Evolutionary conservation across 345 rosid species (phyloP).

Genomic region (Microcos paniculata): DNA sequence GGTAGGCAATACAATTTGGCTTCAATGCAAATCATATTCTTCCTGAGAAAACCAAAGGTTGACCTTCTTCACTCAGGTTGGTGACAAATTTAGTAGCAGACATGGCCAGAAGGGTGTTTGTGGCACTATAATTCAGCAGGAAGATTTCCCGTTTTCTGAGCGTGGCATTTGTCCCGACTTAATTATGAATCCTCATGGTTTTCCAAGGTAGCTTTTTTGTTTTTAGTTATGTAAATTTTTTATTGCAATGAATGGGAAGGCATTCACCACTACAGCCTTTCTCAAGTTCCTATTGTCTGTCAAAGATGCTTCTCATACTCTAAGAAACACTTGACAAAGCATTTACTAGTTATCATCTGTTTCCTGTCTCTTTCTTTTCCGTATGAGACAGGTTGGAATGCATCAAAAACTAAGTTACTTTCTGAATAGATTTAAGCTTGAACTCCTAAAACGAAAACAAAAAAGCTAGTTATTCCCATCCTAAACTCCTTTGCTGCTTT

Average conservation of each 20-base stretch:
- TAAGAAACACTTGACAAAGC: neutral
- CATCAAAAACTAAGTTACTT: neutral
- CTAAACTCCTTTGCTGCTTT: neutral
- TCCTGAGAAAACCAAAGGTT: neutral
- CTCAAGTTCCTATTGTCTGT: neutral
- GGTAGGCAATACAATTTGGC: constrained; percentile 35
- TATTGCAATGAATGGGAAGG: neutral
- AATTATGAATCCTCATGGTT: constrained; percentile 98
- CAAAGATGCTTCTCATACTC: neutral
- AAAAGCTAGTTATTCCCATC: neutral
- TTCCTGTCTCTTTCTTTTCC: neutral
- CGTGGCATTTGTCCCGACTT: constrained; percentile 97
- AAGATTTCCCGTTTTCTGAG: constrained; percentile 96
- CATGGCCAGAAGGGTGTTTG: constrained; percentile 99
- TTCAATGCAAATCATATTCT: neutral
- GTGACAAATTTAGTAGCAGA: constrained; percentile 97
- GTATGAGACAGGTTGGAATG: neutral
- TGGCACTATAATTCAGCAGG: constrained; percentile 90
- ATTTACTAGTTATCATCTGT: neutral
- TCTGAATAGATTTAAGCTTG: neutral
- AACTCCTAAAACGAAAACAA: neutral
- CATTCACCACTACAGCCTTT: neutral
- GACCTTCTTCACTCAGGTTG: constrained; percentile 46
- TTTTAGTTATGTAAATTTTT: neutral
- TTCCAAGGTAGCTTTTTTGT: constrained; percentile 65